Conservation (phyloP, 108 stramenopile genomes). For the Aurantiochytrium sp. region DNA sequence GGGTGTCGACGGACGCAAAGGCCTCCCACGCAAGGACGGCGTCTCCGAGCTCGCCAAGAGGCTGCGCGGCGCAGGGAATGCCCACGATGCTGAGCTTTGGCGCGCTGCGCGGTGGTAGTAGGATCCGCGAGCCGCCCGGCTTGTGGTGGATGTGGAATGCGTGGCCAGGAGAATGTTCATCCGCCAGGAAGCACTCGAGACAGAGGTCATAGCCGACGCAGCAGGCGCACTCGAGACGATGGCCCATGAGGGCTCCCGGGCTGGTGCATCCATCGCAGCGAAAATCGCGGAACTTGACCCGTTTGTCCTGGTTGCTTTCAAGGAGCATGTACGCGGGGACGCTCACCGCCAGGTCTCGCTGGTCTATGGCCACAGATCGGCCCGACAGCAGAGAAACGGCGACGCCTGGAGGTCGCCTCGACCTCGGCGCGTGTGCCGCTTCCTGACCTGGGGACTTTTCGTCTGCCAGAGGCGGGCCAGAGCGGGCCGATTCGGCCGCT, state of each 20-base stretch:
- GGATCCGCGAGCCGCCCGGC: neutral
- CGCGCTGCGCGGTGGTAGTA: neutral
- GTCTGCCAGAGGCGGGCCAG: too few species aligned
- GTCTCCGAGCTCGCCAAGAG: neutral
- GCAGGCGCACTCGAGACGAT: neutral
- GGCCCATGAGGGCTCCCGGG: neutral
- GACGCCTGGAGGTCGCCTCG: neutral
- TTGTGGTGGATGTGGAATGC: neutral
- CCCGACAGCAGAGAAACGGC: neutral
- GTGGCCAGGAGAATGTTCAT: neutral
- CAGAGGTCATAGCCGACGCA: slow-evolving; percentile 1
- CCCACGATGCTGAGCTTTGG: neutral
- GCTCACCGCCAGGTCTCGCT: neutral
- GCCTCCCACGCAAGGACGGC: neutral
- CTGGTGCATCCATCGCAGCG: neutral
- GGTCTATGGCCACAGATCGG: neutral
- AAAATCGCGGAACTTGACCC: neutral
- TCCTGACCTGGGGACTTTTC: too few species aligned
- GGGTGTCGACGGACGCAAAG: neutral
- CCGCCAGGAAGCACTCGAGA: neutral
- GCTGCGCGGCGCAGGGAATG: neutral
- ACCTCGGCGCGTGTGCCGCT: too few species aligned
- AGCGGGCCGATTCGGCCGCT: too few species aligned
- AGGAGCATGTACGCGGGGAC: neutral
- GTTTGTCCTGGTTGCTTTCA: neutral